Evolutionary conservation across 768 basidiomycete genomes (phyloP).

Genomic region (Lyophyllum shimeji): DNA sequence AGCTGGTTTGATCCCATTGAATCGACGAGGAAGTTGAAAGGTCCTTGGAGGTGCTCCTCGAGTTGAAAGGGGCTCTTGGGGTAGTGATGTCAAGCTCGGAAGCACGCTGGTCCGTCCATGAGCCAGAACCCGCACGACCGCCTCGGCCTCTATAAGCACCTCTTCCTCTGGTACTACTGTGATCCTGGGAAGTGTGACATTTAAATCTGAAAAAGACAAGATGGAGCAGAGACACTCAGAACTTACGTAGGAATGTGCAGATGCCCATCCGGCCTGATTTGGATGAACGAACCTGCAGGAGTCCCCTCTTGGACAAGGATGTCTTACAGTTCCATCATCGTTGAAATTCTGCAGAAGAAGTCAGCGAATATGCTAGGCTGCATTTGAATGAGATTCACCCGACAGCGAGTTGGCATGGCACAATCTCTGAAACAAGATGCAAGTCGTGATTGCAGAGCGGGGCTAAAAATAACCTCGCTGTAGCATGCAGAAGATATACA

Average conservation of each 20-base stretch:
- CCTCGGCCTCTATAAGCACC: neutral
- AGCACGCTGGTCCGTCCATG: neutral
- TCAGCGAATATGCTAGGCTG: neutral
- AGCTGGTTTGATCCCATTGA: constrained; percentile 1
- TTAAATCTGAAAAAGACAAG: neutral
- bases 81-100: neutral
- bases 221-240: neutral
- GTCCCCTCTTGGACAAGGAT: constrained; percentile 13
- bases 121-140: neutral
- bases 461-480: constrained; percentile 8
- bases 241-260: constrained; percentile 11
- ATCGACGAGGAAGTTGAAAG: neutral
- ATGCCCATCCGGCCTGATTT: constrained; percentile 19
- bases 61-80: constrained; percentile 2
- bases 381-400: constrained; percentile 11
- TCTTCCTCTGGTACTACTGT: neutral
- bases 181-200: neutral
- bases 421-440: neutral
- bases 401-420: constrained; percentile 11
- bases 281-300: constrained; percentile 26
- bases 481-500: too few species aligned
- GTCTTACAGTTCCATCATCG: constrained; percentile 18
- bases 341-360: constrained; percentile 18
- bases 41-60: neutral
- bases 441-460: neutral